phyloP scores from a whole-genome alignment of 768 basidiomycete species.

The Naganishia antarctica region DNA sequence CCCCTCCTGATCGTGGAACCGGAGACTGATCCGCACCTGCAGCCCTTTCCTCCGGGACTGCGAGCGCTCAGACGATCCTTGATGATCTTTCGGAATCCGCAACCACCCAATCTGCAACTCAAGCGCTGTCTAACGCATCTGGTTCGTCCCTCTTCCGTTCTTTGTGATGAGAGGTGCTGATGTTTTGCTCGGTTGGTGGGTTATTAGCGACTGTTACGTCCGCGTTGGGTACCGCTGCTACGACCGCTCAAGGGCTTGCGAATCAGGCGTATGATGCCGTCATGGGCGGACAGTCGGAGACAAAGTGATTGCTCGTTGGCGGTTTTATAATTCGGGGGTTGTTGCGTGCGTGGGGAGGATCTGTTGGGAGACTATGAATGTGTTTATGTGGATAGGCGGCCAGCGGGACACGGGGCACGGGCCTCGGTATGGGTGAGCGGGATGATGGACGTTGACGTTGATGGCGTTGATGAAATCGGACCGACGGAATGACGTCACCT shows the following conservation, averaged over 20 bases:
- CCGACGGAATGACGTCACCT: too few species aligned
- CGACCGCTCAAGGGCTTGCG: constrained; percentile 10
- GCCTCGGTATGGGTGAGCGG: too few species aligned
- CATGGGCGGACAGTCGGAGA: not conserved
- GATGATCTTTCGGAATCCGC: constrained; percentile 12
- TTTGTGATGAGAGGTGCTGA: not conserved
- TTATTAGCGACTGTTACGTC: not conserved
- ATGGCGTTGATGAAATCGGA: too few species aligned
- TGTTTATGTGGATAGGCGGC: too few species aligned
- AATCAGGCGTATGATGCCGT: constrained; percentile 25
- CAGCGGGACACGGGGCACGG: too few species aligned
- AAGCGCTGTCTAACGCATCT: constrained; percentile 2
- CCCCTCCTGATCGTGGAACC: not conserved
- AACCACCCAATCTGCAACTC: not conserved
- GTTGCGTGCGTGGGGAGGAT: too few species aligned
- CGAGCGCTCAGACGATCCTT: constrained; percentile 2
- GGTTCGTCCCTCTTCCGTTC: not conserved
- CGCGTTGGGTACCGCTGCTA: not conserved
- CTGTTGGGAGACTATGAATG: too few species aligned
- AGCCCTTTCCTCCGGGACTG: too few species aligned
- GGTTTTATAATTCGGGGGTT: not conserved
- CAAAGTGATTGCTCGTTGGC: not conserved
- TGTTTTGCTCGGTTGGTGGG: not conserved
- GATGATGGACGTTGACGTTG: too few species aligned
- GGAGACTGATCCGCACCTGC: not conserved